phyloP scores from a whole-genome alignment of 176 grass and related monocot species.

The Luzula sylvatica region DNA sequence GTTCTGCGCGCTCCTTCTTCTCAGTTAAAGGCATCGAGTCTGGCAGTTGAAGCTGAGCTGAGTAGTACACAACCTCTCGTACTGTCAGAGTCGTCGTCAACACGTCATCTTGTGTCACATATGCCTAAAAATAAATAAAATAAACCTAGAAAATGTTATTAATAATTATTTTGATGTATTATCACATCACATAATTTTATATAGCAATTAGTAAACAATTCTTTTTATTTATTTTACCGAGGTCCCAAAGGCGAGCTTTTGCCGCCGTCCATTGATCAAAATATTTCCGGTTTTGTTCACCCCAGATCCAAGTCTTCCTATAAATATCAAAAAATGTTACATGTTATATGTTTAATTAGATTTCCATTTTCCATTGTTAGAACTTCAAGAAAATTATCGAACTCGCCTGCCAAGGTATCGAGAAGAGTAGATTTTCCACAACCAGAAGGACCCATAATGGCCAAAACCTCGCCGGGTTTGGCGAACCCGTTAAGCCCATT shows the following conservation, averaged over 20 bases:
- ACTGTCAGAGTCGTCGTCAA: constrained; percentile 53
- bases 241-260: constrained; percentile 48
- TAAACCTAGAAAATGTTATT: too few relatives aligned
- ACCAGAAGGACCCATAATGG: constrained; percentile 14
- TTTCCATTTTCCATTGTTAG: background rate
- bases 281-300: constrained; percentile 28
- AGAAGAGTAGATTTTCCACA: constrained; percentile 12
- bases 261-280: constrained; percentile 31
- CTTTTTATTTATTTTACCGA: constrained; percentile 18
- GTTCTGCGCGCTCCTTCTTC: constrained; percentile 34
- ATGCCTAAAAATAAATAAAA: constrained; percentile 26
- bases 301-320: constrained; percentile 33
- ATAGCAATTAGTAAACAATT: background rate
- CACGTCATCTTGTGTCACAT: constrained; percentile 65
- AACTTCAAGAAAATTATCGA: background rate
- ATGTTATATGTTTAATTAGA: background rate
- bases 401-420: constrained; percentile 3
- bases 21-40: constrained; percentile 23
- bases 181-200: background rate
- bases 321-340: constrained; percentile 3
- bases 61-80: constrained; percentile 45
- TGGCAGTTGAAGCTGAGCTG: constrained; percentile 51
- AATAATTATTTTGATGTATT: background rate
- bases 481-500: constrained; percentile 2
- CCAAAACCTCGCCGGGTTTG: background rate